phyloP scores from a whole-genome alignment of 2,329 filamentous ascomycete species.

The Tolypocladium cylindrosporum region DNA sequence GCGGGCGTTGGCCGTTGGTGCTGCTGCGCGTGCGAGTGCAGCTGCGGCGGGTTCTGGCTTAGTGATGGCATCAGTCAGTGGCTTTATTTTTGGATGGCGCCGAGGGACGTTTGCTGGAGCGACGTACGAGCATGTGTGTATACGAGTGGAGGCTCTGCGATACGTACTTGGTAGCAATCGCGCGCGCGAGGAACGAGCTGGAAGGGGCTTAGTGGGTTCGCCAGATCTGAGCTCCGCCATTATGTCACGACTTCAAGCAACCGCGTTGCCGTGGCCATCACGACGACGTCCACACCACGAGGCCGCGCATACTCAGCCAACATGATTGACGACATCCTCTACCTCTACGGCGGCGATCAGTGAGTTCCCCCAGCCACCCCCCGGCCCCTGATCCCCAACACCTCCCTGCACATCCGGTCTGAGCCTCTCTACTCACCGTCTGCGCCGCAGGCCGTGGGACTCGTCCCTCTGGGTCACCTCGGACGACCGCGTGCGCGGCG shows the following conservation, averaged over 20 bases:
- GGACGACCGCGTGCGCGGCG: slow-evolving; percentile 71
- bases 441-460: slow-evolving; percentile 43
- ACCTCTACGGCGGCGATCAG: slow-evolving; percentile 31
- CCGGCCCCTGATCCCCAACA: not conserved
- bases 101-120: not conserved
- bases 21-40: too few species aligned
- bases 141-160: not conserved
- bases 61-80: not conserved
- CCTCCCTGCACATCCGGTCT: not conserved
- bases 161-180: not conserved
- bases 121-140: too few species aligned
- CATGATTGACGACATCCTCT: slow-evolving; percentile 14
- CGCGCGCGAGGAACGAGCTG: not conserved
- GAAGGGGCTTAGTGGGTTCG: not conserved
- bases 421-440: not conserved
- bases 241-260: not conserved
- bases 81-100: not conserved
- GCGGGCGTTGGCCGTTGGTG: too few species aligned
- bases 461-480: slow-evolving; percentile 54
- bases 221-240: not conserved
- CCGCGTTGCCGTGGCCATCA: not conserved
- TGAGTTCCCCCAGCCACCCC: slow-evolving; percentile 12
- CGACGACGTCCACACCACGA: not conserved
- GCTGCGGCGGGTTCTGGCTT: not conserved
- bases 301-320: not conserved